A percentile compares a stretch with the other conserved stretches of the same genome.
Conservation (phyloP, 139 green algal species). For the Chlorella ohadii region DNA sequence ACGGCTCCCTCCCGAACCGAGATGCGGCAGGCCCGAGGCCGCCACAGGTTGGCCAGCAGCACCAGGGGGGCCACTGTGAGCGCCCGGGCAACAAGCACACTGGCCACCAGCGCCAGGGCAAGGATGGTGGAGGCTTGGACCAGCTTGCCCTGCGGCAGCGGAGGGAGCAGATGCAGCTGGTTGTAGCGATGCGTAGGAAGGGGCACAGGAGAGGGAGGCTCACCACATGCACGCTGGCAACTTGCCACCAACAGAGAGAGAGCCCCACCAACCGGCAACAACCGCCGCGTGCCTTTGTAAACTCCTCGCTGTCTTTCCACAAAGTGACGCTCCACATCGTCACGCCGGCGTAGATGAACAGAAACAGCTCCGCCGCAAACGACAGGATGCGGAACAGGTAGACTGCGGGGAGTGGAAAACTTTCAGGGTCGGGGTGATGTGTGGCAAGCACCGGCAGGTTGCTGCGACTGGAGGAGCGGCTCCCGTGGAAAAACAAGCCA, state of each 20-base stretch:
- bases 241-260: too few relatives aligned
- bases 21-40: neutral
- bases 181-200: too few relatives aligned
- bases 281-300: too few relatives aligned
- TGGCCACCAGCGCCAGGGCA: neutral
- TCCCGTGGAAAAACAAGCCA: too few relatives aligned
- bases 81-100: neutral
- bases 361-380: conserved; percentile 73
- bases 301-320: conserved; percentile 16
- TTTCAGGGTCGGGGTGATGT: too few relatives aligned
- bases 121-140: neutral
- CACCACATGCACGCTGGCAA: too few relatives aligned
- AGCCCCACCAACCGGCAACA: too few relatives aligned
- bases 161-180: too few relatives aligned
- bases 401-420: neutral
- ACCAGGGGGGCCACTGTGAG: neutral
- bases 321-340: conserved; percentile 32
- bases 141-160: conserved; percentile 12
- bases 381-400: conserved; percentile 63
- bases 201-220: too few relatives aligned
- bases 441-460: too few relatives aligned
- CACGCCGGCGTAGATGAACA: conserved; percentile 73
- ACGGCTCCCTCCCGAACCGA: neutral
- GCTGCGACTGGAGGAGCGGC: too few relatives aligned
- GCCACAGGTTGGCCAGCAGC: conserved; percentile 29